Evolutionary conservation across 306 rosid genomes (phyloP).

Genomic region (Spatholobus suberectus): DNA sequence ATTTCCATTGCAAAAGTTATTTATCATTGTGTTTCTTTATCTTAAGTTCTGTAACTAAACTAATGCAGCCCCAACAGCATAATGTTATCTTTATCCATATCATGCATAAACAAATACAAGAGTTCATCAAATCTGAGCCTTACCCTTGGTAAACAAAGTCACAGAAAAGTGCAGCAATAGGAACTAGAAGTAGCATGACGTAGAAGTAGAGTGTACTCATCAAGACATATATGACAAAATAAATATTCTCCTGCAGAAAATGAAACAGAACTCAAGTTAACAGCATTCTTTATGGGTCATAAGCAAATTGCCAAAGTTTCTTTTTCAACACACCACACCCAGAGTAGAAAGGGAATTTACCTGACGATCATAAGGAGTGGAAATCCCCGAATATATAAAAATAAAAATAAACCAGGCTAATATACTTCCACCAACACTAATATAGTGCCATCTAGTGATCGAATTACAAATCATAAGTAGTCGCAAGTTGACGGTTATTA

Average conservation of each 20-base stretch:
- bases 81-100: slow-evolving; percentile 17
- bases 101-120: slow-evolving; percentile 9
- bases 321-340: background rate
- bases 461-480: slow-evolving; percentile 88
- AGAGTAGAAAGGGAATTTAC: slow-evolving; percentile 50
- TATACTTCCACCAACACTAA: slow-evolving; percentile 95
- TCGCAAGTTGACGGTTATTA: slow-evolving; percentile 87
- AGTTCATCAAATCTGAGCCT: slow-evolving; percentile 38
- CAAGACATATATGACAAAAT: slow-evolving; percentile 81
- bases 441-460: slow-evolving; percentile 88
- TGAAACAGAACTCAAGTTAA: slow-evolving; percentile 28
- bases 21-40: background rate
- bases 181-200: slow-evolving; percentile 75
- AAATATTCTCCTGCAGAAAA: slow-evolving; percentile 81
- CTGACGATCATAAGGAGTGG: slow-evolving; percentile 72
- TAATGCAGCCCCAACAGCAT: background rate
- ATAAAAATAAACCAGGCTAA: slow-evolving; percentile 86
- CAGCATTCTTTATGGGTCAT: slow-evolving; percentile 3
- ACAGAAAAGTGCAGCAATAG: slow-evolving; percentile 80
- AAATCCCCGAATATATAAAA: slow-evolving; percentile 74
- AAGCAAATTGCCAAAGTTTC: slow-evolving; percentile 10
- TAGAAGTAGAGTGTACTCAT: slow-evolving; percentile 93
- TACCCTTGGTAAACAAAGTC: slow-evolving; percentile 95
- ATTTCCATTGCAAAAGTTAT: background rate
- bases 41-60: slow-evolving; percentile 11